These are phyloP conservation scores for Bipolaris bicolor DNA, from an alignment of 2,329 filamentous ascomycete genomes.

Conservation along the genomic window DNA sequence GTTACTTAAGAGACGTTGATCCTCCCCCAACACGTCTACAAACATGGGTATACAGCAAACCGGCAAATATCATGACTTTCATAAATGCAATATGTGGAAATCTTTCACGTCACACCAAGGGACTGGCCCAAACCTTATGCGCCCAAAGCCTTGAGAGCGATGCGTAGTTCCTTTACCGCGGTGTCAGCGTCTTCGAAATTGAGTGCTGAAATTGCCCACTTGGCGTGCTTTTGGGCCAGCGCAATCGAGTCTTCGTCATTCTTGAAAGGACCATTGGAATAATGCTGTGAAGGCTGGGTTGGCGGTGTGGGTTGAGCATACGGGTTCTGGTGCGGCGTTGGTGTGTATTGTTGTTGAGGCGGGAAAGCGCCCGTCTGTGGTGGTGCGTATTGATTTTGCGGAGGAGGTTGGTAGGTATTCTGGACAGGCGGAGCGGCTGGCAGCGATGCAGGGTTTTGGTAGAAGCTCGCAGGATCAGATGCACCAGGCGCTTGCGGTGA, in stretches of 20 bases:
- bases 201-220: slow-evolving; percentile 93
- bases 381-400: slow-evolving; percentile 31
- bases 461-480: slow-evolving; percentile 40
- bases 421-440: slow-evolving; percentile 37
- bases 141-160: slow-evolving; percentile 74
- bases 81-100: neutral
- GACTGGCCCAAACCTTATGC: slow-evolving; percentile 45
- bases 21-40: neutral
- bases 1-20: too few species aligned
- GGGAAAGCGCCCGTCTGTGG: neutral
- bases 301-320: too few species aligned
- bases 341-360: slow-evolving; percentile 1
- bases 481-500: slow-evolving; percentile 32
- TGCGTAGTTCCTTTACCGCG: slow-evolving; percentile 81
- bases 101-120: neutral
- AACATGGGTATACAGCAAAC: slow-evolving; percentile 25
- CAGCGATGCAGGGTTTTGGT: slow-evolving; percentile 47
- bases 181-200: slow-evolving; percentile 96
- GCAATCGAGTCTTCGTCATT: slow-evolving; percentile 74
- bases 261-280: slow-evolving; percentile 53
- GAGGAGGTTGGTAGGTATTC: slow-evolving; percentile 20
- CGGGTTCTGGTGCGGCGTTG: neutral
- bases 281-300: slow-evolving; percentile 15
- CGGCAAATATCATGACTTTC: neutral
- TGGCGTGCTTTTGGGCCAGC: slow-evolving; percentile 91